phyloP scores from a whole-genome alignment of 2,329 filamentous ascomycete genomes.

The Clonostachys rhizophaga region DNA sequence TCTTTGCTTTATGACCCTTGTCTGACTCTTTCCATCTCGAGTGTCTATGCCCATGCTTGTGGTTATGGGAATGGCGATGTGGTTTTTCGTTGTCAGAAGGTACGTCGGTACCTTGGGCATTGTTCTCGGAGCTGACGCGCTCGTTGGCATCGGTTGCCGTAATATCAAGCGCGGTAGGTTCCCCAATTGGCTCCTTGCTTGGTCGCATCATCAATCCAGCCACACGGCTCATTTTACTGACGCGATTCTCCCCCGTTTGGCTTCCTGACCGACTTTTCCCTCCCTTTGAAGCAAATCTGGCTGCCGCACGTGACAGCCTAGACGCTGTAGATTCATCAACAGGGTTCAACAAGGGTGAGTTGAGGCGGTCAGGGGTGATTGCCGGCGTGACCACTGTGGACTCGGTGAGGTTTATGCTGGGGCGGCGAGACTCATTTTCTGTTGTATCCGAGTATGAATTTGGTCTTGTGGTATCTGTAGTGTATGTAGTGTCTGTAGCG shows the following conservation, averaged over 20 bases:
- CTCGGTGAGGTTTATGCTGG: slow-evolving; percentile 45
- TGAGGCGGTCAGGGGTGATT: slow-evolving; percentile 22
- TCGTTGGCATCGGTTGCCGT: slow-evolving; percentile 16
- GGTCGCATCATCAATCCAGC: slow-evolving; percentile 44
- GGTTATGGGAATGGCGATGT: not conserved
- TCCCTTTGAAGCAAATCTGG: slow-evolving; percentile 41
- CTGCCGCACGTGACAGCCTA: slow-evolving; percentile 52
- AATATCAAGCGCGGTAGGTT: slow-evolving; percentile 14
- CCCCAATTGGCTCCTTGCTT: slow-evolving; percentile 45
- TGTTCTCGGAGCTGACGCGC: slow-evolving; percentile 11
- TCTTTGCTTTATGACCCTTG: slow-evolving; percentile 10
- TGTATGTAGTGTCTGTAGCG: slow-evolving; percentile 22
- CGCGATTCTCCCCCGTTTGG: slow-evolving; percentile 52
- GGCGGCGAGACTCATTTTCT: slow-evolving; percentile 35
- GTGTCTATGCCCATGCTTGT: not conserved
- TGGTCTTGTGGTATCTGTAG: slow-evolving; percentile 20
- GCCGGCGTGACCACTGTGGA: slow-evolving; percentile 30
- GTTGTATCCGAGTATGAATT: slow-evolving; percentile 24
- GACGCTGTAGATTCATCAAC: slow-evolving; percentile 49
- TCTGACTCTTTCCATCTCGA: slow-evolving; percentile 23
- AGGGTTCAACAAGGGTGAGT: slow-evolving; percentile 33
- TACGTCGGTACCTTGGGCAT: slow-evolving; percentile 11
- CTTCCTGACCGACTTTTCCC: slow-evolving; percentile 51
- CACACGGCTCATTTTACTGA: slow-evolving; percentile 53
- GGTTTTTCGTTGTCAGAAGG: slow-evolving; percentile 10